A percentile compares a stretch with the other conserved stretches of the same genome.
phyloP scores from a whole-genome alignment of 768 basidiomycete genomes.

The Xerocomellus chrysenteron region DNA sequence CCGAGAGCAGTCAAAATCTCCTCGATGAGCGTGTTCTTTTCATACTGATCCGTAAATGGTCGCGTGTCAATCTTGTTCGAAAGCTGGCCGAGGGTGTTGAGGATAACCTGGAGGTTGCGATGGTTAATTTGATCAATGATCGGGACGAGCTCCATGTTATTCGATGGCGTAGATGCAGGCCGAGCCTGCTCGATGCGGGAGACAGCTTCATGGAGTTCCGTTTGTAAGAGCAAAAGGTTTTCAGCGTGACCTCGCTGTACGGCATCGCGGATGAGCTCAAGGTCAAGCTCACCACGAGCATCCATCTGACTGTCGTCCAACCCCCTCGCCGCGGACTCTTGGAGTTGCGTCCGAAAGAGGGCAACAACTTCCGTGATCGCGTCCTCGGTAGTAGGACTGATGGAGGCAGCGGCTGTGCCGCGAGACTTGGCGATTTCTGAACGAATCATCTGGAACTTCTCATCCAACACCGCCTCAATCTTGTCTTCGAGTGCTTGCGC shows the following conservation, averaged over 20 bases:
- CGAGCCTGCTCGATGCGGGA: conserved; percentile 40
- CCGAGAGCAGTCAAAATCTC: conserved; percentile 56
- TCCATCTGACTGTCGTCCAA: conserved; percentile 65
- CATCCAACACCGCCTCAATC: conserved; percentile 63
- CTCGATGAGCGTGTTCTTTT: conserved; percentile 58
- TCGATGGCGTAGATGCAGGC: conserved; percentile 9
- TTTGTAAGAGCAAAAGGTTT: conserved; percentile 53
- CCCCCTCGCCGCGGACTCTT: conserved; percentile 56
- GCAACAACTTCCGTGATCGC: conserved; percentile 66
- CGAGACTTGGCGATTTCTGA: conserved; percentile 37
- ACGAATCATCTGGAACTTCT: conserved; percentile 58
- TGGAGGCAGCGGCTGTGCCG: conserved; percentile 25
- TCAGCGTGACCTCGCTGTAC: conserved; percentile 69
- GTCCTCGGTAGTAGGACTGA: conserved; percentile 52
- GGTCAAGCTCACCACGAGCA: conserved; percentile 75
- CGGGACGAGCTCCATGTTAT: conserved; percentile 36
- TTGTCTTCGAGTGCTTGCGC: conserved; percentile 60
- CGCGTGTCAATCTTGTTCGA: conserved; percentile 34
- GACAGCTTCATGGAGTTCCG: conserved; percentile 54
- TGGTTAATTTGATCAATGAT: conserved; percentile 59
- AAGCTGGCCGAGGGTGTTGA: conserved; percentile 56
- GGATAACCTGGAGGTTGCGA: conserved; percentile 57
- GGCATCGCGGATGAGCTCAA: conserved; percentile 69
- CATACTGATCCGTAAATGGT: conserved; percentile 41
- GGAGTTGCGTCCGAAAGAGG: conserved; percentile 66